phyloP scores from a whole-genome alignment of 768 basidiomycete species.

The Panus rudis region DNA sequence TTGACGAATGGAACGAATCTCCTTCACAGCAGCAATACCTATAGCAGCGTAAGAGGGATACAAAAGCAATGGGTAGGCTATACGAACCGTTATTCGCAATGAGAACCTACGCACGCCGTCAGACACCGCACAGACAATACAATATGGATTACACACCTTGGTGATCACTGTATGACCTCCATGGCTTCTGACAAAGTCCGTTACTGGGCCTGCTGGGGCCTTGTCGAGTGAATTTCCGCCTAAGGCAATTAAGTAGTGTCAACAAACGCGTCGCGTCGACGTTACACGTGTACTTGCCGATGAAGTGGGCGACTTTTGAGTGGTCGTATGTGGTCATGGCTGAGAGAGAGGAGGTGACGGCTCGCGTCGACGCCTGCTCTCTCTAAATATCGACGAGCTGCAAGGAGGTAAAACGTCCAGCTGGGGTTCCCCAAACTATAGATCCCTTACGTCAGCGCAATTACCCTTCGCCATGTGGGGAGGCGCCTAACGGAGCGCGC shows the following conservation, averaged over 20 bases:
- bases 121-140: not conserved
- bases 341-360: not conserved
- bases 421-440: slow-evolving; percentile 15
- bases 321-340: slow-evolving; percentile 41
- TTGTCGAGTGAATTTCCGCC: slow-evolving; percentile 91
- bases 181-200: slow-evolving; percentile 85
- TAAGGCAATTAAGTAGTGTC: slow-evolving; percentile 26
- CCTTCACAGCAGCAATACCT: slow-evolving; percentile 99
- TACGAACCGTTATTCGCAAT: slow-evolving; percentile 92
- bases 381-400: not conserved
- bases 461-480: too few species aligned
- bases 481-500: too few species aligned
- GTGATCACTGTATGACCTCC: slow-evolving; percentile 99
- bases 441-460: slow-evolving; percentile 7
- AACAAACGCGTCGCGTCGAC: slow-evolving; percentile 7
- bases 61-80: slow-evolving; percentile 1
- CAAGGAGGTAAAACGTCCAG: slow-evolving; percentile 6
- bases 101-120: slow-evolving; percentile 59
- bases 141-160: slow-evolving; percentile 50
- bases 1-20: slow-evolving; percentile 97
- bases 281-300: slow-evolving; percentile 35
- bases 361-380: too few species aligned
- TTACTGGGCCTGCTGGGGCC: slow-evolving; percentile 69
- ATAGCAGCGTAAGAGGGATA: slow-evolving; percentile 16
- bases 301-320: slow-evolving; percentile 56